Evolutionary conservation across 371 early-diverging fungal genomes (phyloP).

Genomic region (Umbelopsis sp.): DNA sequence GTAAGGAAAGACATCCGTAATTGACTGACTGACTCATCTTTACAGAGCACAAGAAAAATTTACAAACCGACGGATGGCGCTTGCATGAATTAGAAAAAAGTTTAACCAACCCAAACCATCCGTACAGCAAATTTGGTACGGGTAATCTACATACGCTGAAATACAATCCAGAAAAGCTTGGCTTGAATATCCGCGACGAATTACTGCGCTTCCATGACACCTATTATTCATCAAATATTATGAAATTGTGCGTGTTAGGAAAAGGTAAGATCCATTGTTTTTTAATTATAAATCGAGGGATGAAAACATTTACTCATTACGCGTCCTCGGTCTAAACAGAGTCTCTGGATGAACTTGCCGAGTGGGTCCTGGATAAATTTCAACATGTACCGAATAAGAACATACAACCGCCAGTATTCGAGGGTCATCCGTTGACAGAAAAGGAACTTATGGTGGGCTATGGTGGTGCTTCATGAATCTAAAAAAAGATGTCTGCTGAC

Average conservation of each 20-base stretch:
- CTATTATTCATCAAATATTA: slow-evolving; percentile 95
- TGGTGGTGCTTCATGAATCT: background rate
- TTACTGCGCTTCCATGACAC: slow-evolving; percentile 84
- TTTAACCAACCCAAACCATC: slow-evolving; percentile 75
- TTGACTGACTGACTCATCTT: background rate
- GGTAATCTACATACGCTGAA: slow-evolving; percentile 83
- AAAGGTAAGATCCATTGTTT: slow-evolving; percentile 57
- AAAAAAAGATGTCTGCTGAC: slow-evolving; percentile 11
- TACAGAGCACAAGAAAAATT: slow-evolving; percentile 88
- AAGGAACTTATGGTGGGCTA: slow-evolving; percentile 62
- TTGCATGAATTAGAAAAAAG: slow-evolving; percentile 80
- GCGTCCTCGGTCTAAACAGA: slow-evolving; percentile 43
- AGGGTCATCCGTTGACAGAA: slow-evolving; percentile 73
- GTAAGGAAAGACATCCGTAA: background rate
- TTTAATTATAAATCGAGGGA: background rate
- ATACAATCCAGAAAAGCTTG: slow-evolving; percentile 68
- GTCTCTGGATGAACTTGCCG: slow-evolving; percentile 76
- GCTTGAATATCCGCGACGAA: slow-evolving; percentile 80
- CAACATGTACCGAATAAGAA: slow-evolving; percentile 71
- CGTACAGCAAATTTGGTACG: slow-evolving; percentile 84
- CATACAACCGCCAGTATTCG: slow-evolving; percentile 63
- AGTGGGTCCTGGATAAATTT: slow-evolving; percentile 82
- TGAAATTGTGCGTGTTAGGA: slow-evolving; percentile 93
- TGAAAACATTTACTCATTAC: background rate
- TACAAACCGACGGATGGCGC: slow-evolving; percentile 87